phyloP scores from a whole-genome alignment of 139 green algal species.

The Coccomyxa sp. region DNA sequence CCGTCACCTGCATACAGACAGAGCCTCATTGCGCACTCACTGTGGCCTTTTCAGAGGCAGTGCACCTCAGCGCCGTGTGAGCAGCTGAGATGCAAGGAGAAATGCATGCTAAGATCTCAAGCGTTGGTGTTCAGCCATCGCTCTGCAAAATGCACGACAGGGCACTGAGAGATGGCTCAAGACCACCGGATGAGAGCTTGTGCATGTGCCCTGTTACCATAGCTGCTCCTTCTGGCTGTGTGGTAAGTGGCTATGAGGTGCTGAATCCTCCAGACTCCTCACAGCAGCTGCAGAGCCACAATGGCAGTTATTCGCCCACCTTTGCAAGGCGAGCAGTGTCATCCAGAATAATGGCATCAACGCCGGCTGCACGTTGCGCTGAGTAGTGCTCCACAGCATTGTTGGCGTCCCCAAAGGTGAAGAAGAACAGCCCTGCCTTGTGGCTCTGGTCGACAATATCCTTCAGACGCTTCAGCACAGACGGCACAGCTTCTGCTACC shows the following conservation, averaged over 20 bases:
- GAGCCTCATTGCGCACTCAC: not conserved
- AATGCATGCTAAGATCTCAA: not conserved
- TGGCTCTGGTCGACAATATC: conserved; percentile 30
- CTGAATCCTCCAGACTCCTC: not conserved
- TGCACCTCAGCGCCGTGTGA: not conserved
- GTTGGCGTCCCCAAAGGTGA: conserved; percentile 44
- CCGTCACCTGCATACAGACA: not conserved
- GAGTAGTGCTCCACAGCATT: conserved; percentile 29
- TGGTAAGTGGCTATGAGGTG: too few species aligned
- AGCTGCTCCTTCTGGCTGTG: too few species aligned
- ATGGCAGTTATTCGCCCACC: not conserved
- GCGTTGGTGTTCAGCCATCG: not conserved
- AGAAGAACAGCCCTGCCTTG: conserved; percentile 35
- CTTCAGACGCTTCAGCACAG: conserved; percentile 24
- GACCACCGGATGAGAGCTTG: not conserved
- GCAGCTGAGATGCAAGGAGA: not conserved
- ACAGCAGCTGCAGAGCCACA: not conserved
- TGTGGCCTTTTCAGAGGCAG: not conserved
- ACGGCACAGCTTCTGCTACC: conserved; percentile 21
- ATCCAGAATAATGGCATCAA: conserved; percentile 46
- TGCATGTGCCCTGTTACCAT: not conserved
- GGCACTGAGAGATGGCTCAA: not conserved
- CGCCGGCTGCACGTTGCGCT: conserved; percentile 26
- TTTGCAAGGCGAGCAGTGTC: conserved; percentile 32
- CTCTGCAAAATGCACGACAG: not conserved